Conservation (phyloP, 1,284 basidiomycete genomes). For the Singerocomus rubriflavus region DNA sequence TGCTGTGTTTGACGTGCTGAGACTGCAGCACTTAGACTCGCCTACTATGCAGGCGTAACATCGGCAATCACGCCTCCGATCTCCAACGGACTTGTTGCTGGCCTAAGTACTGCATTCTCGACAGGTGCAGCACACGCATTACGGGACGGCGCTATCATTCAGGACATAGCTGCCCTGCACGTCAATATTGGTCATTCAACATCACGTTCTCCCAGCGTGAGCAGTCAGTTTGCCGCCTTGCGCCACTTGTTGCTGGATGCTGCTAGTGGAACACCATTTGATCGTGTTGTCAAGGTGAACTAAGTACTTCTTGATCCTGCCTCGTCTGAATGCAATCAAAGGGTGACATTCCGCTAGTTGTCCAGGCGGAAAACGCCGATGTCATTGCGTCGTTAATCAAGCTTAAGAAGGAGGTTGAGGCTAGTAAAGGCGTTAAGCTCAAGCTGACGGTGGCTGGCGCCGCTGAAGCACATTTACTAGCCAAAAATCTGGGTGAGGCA, state of each 20-base stretch:
- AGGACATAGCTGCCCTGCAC: slow-evolving; percentile 71
- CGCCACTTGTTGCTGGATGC: slow-evolving; percentile 57
- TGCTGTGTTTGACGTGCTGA: slow-evolving; percentile 8
- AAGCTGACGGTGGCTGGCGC: slow-evolving; percentile 67
- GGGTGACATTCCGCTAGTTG: slow-evolving; percentile 57
- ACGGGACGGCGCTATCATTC: slow-evolving; percentile 63
- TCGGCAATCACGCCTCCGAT: slow-evolving; percentile 63
- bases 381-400: slow-evolving; percentile 76
- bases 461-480: slow-evolving; percentile 74
- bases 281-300: slow-evolving; percentile 41
- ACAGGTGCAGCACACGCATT: slow-evolving; percentile 64
- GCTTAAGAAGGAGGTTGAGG: slow-evolving; percentile 76
- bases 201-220: slow-evolving; percentile 47
- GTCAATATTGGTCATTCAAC: slow-evolving; percentile 48
- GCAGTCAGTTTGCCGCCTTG: slow-evolving; percentile 64
- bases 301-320: slow-evolving; percentile 1
- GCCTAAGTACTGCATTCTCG: slow-evolving; percentile 64
- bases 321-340: slow-evolving; percentile 17
- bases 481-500: slow-evolving; percentile 68
- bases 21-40: slow-evolving; percentile 42
- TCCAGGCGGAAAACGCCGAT: slow-evolving; percentile 63
- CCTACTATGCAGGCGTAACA: slow-evolving; percentile 65
- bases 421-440: slow-evolving; percentile 35
- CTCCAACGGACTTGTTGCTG: slow-evolving; percentile 56
- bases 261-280: slow-evolving; percentile 50